These are phyloP conservation scores for Hansenula sp. DNA, from an alignment of 1,139 yeast genomes.

Conservation along the genomic window DNA sequence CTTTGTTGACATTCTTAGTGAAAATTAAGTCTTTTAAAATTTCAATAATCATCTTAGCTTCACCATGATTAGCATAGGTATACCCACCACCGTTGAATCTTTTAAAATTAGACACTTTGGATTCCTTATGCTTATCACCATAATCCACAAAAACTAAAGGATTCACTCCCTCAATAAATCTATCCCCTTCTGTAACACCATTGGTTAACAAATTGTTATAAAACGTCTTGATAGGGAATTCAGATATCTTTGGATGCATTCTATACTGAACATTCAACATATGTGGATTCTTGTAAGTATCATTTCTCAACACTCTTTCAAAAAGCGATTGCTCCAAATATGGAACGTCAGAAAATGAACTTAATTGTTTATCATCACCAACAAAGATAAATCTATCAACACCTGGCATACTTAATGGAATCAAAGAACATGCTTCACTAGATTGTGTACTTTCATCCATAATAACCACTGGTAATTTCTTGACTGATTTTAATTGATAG, in stretches of 20 bases:
- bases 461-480: conserved; percentile 61
- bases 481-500: conserved; percentile 49
- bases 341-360: conserved; percentile 63
- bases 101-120: conserved; percentile 39
- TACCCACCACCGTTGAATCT: conserved; percentile 38
- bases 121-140: conserved; percentile 37
- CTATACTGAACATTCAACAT: conserved; percentile 73
- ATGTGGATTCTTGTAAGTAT: conserved; percentile 52
- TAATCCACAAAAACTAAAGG: conserved; percentile 58
- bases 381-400: conserved; percentile 65
- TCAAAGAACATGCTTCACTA: conserved; percentile 64
- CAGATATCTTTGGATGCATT: conserved; percentile 57
- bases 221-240: conserved; percentile 55
- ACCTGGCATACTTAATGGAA: conserved; percentile 66
- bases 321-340: conserved; percentile 54
- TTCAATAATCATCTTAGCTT: conserved; percentile 42
- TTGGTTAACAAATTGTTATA: conserved; percentile 51
- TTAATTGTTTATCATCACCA: conserved; percentile 63
- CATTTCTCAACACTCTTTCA: conserved; percentile 54
- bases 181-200: conserved; percentile 51
- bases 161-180: conserved; percentile 38
- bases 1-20: conserved; percentile 46
- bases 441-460: conserved; percentile 73
- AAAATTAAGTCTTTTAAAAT: conserved; percentile 44
- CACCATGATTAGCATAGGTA: conserved; percentile 51